phyloP scores from a whole-genome alignment of 345 rosid species.

The Populus davidiana region DNA sequence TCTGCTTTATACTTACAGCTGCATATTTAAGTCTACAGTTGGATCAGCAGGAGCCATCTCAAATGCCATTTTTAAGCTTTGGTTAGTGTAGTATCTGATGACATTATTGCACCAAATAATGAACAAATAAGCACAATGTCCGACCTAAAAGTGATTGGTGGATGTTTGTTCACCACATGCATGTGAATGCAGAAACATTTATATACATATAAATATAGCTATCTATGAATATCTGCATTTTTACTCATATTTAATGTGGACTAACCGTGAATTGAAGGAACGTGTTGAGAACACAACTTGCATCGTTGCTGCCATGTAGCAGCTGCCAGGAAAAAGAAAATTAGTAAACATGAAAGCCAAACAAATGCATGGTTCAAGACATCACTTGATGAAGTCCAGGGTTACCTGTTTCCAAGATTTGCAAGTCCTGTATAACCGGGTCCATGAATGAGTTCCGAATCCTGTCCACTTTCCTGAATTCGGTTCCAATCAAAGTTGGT shows the following conservation, averaged over 20 bases:
- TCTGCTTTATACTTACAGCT: constrained; percentile 59
- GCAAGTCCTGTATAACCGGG: constrained; percentile 96
- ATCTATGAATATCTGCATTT: not conserved
- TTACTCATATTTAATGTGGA: constrained; percentile 9
- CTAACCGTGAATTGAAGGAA: constrained; percentile 65
- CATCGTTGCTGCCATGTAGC: constrained; percentile 99
- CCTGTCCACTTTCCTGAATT: constrained; percentile 97
- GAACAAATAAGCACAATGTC: constrained; percentile 5
- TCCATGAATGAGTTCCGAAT: constrained; percentile 74
- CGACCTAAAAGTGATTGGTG: not conserved
- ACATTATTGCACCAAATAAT: constrained; percentile 20
- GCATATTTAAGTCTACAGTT: constrained; percentile 91
- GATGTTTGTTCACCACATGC: not conserved
- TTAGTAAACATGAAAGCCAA: constrained; percentile 14
- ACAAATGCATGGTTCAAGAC: constrained; percentile 1
- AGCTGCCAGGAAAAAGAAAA: constrained; percentile 50
- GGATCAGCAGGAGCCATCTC: constrained; percentile 95
- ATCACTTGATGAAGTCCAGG: constrained; percentile 9
- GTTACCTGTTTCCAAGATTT: constrained; percentile 96
- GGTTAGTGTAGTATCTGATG: constrained; percentile 63
- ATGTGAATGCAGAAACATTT: not conserved
- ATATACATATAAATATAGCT: not conserved
- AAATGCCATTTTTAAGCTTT: constrained; percentile 72
- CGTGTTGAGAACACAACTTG: constrained; percentile 82
- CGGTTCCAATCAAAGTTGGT: constrained; percentile 98